Base-by-base conservation (phyloP, 495 filamentous ascomycete species). In the Lindgomyces ingoldianus region DNA sequence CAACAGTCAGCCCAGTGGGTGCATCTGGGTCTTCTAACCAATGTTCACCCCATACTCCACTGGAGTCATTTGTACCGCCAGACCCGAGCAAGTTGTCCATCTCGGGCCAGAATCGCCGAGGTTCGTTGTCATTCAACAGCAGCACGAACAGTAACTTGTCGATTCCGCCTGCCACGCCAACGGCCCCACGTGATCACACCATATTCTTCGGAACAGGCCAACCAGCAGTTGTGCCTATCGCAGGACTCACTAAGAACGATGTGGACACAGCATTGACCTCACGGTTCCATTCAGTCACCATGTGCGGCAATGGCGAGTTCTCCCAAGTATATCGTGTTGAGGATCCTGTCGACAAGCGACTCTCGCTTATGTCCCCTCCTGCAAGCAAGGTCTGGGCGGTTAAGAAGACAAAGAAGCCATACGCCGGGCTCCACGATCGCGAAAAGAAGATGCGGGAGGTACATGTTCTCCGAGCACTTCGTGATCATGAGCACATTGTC, bases 281-380 rank as follows among this genome's bases (percentile, higher is more conserved):
- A 1, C 83, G 88, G 39, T 98, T 98, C 71, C 84, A 86, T 21
- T 86, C 84, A 46, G 85, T 91, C 10, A 87, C 91, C 57, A 75
- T 87, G 16, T 81, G 92, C 60, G 93, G 93, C 30, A 89, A 84
- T 47, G 94, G 94, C 39, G 93, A 96, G 69, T 98, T 97, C 74
- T 97, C 94, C 0, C 81, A 88, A 62, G 94, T 98, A 11, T 98
- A 90, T 74, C 86, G 88, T 24, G 94, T 96, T 19, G 81, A 83
- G 42, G 75, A 84, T 50, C 63, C 75, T 3, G 30, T 68, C 1
- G 51, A 55, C 16, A 24, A 49, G 16, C 53, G 14, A 2, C 22
- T 36, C 16, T 62, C 65, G 19, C 64, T 68, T 36, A 24, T 58
- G 0, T 57, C 79, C 27, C 65, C 74, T 0, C 70, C 74, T 2